Base-by-base conservation (phyloP, 148 eudicot species). In the Nyssa sinensis region DNA sequence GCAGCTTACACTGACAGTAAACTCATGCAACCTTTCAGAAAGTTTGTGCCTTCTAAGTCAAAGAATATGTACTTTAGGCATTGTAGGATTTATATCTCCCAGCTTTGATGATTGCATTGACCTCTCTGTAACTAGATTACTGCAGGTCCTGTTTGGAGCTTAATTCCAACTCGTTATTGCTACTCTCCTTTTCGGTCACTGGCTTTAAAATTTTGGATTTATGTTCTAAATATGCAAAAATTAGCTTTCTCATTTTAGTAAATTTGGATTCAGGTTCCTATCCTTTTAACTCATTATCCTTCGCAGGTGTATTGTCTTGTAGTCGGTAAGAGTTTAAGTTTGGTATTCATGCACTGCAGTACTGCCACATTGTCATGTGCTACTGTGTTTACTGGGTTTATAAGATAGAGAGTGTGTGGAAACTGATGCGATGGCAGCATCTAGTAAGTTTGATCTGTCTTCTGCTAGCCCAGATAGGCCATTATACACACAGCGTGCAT, bases 391-490 rank as follows among this genome's bases (percentile, higher is more conserved):
- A 63, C 62, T 58, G 58, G 79, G 51, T 74, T 81, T 64, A 19
- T 75, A 72, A 75, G 64, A 72, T 69, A 70, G 74, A 82, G 74
- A 75, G 44, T 75, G 81, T 75, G 79, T 33, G 62, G 67, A 81
- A 79, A 72, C 76, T 80, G 81, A 84, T 72, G 83, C 74, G 30
- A 90, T 88, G 91, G 86, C 91, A 65, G 80, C 91, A 69, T 88
- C 91, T 81, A 65, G 87, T 75, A 90, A 86, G 78, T 86, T 84
- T 63, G 90, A 90, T 78, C 74, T 72, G 66, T 74, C 87, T 71
- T 86, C 90, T 77, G 75, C 64, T 53, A 88, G 91, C 77, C 86
- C 88, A 16, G 90, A 90, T 76, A 86, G 84, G 81, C 81, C 87
- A 67, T 74, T 79, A 70, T 81, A 79, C 72, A 51, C 84, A 57